A percentile compares a stretch with the other conserved stretches of the same genome.
These are phyloP conservation scores for Lolium multiflorum DNA, from an alignment of 176 grass and related monocot species.

Conservation along the genomic window DNA sequence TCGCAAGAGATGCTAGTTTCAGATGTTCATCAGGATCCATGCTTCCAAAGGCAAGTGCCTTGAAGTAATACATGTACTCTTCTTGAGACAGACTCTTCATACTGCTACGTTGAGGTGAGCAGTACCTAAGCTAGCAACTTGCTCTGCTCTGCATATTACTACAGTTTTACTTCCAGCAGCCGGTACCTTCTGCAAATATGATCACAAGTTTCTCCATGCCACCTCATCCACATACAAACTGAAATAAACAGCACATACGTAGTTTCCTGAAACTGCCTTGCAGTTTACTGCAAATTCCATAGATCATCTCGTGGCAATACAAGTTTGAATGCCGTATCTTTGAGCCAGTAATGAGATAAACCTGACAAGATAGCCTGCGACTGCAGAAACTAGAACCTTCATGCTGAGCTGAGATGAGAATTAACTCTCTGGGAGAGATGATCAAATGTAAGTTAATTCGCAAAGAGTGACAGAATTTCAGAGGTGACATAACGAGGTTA, in stretches of 20 bases:
- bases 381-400: constrained; percentile 24
- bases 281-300: neutral
- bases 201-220: constrained; percentile 34
- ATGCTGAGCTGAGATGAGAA: neutral
- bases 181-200: constrained; percentile 1
- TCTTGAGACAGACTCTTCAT: no score
- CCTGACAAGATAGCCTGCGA: constrained; percentile 17
- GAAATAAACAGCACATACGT: constrained; percentile 38
- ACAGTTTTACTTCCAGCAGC: constrained; percentile 40
- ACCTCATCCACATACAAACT: neutral
- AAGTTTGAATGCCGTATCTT: neutral
- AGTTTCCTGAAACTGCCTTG: constrained; percentile 1
- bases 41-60: constrained; percentile 44
- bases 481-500: neutral
- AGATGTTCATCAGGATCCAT: constrained; percentile 42
- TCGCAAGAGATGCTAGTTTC: constrained; percentile 25
- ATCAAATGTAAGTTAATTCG: neutral
- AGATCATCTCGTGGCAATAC: constrained; percentile 14
- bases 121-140: constrained; percentile 6
- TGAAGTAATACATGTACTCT: constrained; percentile 54
- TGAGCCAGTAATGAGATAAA: constrained; percentile 40
- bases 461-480: neutral
- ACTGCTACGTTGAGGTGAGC: no score
- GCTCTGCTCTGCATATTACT: neutral
- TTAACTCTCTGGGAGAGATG: neutral